Conservation (phyloP, 345 rosid species). For the Citrus inodora region DNA sequence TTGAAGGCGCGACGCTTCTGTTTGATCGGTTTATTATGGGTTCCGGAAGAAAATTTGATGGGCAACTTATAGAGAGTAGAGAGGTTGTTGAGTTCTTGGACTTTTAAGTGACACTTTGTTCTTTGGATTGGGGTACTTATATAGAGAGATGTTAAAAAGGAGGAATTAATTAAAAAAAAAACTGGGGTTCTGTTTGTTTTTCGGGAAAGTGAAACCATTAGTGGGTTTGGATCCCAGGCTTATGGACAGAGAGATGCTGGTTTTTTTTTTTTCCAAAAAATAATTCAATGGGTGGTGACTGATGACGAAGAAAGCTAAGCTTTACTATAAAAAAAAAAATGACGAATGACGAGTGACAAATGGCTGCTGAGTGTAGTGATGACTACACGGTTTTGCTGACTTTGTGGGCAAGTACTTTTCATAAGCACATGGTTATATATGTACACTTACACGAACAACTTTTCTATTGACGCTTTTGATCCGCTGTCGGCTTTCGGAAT, state of each 20-base stretch:
- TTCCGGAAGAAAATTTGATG: background rate
- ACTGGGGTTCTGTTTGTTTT: background rate
- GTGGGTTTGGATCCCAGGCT: no score
- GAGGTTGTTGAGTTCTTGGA: background rate
- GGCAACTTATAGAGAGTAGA: background rate
- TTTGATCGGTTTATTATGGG: no score
- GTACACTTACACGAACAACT: background rate
- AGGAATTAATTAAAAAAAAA: background rate
- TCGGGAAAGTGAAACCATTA: background rate
- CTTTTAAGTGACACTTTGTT: no score
- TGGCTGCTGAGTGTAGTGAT: no score
- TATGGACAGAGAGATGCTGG: no score
- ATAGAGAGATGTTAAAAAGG: background rate
- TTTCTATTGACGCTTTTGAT: background rate
- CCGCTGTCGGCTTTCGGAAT: background rate
- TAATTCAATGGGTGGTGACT: constrained; percentile 7
- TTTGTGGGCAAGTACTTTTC: background rate
- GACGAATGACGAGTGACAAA: background rate
- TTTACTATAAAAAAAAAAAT: no score
- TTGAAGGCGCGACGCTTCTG: no score
- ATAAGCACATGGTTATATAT: background rate
- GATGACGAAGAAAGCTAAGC: background rate
- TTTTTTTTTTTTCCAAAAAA: no score
- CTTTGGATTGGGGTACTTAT: background rate
- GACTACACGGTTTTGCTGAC: background rate